A percentile compares a stretch with the other conserved stretches of the same genome.
phyloP scores from a whole-genome alignment of 116 monocot genomes.

The Papilionanthe hybrid region DNA sequence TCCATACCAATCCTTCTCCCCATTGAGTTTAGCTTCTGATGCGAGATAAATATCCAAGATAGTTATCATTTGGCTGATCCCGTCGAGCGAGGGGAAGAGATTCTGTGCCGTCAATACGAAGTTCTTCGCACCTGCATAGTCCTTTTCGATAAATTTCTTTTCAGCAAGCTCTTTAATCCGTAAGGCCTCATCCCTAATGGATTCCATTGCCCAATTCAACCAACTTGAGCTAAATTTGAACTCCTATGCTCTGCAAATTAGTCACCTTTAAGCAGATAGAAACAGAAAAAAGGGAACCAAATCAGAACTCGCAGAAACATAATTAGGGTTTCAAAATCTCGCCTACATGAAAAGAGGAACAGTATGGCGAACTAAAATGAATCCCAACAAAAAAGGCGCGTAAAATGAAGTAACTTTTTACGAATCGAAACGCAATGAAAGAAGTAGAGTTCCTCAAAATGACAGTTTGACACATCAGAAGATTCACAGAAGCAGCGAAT shows the following conservation, averaged over 20 bases:
- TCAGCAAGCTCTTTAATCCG: slow-evolving; percentile 56
- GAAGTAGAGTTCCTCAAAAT: not conserved
- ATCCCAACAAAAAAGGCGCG: not conserved
- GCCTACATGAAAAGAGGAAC: not conserved
- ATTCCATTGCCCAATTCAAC: slow-evolving; percentile 47
- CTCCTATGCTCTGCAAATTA: not conserved
- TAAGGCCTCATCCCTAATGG: slow-evolving; percentile 58
- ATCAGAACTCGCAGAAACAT: not conserved
- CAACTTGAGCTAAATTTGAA: not conserved
- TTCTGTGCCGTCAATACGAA: slow-evolving; percentile 58
- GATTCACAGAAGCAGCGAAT: not conserved
- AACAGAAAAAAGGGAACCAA: not conserved
- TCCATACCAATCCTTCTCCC: slow-evolving; percentile 66
- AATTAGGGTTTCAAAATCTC: not conserved
- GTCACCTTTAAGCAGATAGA: not conserved
- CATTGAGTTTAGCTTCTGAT: slow-evolving; percentile 39
- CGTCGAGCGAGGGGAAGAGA: slow-evolving; percentile 49
- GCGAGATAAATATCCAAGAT: slow-evolving; percentile 53
- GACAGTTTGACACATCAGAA: not conserved
- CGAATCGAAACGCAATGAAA: not conserved
- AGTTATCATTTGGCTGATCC: slow-evolving; percentile 46
- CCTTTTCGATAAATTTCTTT: slow-evolving; percentile 43
- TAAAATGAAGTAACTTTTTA: not conserved
- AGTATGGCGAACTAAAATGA: slow-evolving; percentile 4
- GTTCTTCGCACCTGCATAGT: slow-evolving; percentile 49